Base-by-base conservation (phyloP, 2,329 filamentous ascomycete species). In the Exophiala lecanii-corni region DNA sequence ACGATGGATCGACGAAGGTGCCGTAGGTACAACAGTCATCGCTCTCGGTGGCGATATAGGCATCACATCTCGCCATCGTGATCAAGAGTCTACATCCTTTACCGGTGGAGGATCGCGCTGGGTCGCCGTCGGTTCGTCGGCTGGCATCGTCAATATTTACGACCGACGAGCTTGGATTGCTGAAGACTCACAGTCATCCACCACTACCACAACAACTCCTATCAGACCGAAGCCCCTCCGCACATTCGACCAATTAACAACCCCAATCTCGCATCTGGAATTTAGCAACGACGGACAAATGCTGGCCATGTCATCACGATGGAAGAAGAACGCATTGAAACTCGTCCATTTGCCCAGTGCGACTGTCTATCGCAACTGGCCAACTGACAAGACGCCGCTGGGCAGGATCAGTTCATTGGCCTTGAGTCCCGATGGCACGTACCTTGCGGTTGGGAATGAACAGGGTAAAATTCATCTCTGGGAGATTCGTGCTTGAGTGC, bases 361-460 rank as follows among this genome's bases (percentile, higher is more conserved):
- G 64, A 95, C 89, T 1, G 87, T 97, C 15, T 98, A 92, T 73
- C 81, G 83, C 58, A 98, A 98, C 66, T 98, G 92, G 92, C 92
- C 92, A 17, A 98, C 91, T 41, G 79, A 81, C 51, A 82, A 85
- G 62, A 98, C 92, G 43, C 89, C 89, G 1, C 67, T 98, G 49
- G 92, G 92, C 0, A 76, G 88, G 46, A 81, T 97, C 53, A 86
- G 86, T 2, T 74, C 80, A 1, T 78, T 89, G 47, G 82, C 85
- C 2, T 9, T 57, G 15, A 53, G 50, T 26, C 37, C 48, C 3
- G 52, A 50, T 25, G 52, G 53, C 12, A 41, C 43, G 5, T 51
- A 53, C 36, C 62, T 98, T 53, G 87, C 87, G 9, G 85, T 97
- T 39, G 91, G 82, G 13, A 97, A 94, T 59, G 91, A 97, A 61